Conservation (phyloP, 331 rosid species). For the Arachis monticola region DNA sequence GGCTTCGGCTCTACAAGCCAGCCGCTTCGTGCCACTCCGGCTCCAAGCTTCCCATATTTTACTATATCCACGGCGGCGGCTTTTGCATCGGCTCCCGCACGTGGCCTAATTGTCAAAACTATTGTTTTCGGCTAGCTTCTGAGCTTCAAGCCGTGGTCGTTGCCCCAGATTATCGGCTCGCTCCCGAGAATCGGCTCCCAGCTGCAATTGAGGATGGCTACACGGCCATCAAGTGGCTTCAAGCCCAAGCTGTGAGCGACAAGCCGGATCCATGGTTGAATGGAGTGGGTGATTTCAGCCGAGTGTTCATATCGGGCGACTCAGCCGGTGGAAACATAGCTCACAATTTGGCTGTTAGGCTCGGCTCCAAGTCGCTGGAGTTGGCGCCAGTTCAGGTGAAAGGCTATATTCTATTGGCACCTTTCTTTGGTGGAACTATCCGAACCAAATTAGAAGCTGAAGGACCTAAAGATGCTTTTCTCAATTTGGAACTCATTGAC, state of each 20-base stretch:
- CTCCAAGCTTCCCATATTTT: conserved; percentile 68
- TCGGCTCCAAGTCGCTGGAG: conserved; percentile 54
- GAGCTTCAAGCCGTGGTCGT: conserved; percentile 59
- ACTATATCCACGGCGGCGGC: conserved; percentile 91
- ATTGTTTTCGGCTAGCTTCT: conserved; percentile 63
- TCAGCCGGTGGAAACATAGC: conserved; percentile 89
- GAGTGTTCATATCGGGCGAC: conserved; percentile 76
- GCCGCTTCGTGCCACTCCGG: conserved; percentile 24
- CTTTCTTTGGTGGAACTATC: conserved; percentile 77
- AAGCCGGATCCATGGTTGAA: conserved; percentile 67
- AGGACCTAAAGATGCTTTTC: conserved; percentile 80
- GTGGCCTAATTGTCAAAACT: conserved; percentile 87
- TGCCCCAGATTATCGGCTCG: conserved; percentile 77
- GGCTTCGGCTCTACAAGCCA: conserved; percentile 83
- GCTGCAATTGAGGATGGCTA: conserved; percentile 74
- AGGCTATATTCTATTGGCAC: conserved; percentile 79
- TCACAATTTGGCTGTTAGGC: conserved; percentile 66
- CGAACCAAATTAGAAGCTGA: conserved; percentile 64
- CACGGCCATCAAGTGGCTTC: conserved; percentile 72
- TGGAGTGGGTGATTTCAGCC: conserved; percentile 64
- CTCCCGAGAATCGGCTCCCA: conserved; percentile 83
- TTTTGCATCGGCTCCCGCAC: conserved; percentile 92
- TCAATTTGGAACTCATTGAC: conserved; percentile 79
- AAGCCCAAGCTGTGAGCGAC: conserved; percentile 50
- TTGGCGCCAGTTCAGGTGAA: conserved; percentile 60